Evolutionary conservation across 345 rosid genomes (phyloP).

Genomic region (Balakata baccata): DNA sequence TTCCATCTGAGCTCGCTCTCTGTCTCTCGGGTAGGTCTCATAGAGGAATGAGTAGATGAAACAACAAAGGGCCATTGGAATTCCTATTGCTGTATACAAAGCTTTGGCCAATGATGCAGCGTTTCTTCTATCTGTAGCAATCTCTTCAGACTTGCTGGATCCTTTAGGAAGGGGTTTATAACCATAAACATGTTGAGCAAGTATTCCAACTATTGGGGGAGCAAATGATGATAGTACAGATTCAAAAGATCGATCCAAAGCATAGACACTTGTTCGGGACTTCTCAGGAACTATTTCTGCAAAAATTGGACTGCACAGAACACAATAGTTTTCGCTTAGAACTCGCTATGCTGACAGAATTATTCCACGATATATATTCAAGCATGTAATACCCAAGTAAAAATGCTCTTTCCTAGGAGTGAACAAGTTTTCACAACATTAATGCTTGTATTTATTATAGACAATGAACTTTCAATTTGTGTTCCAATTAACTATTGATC

Average conservation of each 20-base stretch:
- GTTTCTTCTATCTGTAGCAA: conserved; percentile 63
- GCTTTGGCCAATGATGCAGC: conserved; percentile 79
- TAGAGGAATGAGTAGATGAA: conserved; percentile 74
- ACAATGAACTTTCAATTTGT: no score
- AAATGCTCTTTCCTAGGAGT: no score
- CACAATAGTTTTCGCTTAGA: neutral
- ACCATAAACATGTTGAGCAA: conserved; percentile 79
- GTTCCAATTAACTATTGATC: no score
- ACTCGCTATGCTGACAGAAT: neutral
- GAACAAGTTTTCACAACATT: no score
- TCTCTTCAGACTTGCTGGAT: conserved; percentile 41
- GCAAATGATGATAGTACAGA: conserved; percentile 79
- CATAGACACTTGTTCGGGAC: conserved; percentile 75
- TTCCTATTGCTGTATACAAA: conserved; percentile 66
- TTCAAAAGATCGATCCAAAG: conserved; percentile 76
- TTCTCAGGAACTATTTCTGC: conserved; percentile 90
- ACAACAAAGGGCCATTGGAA: conserved; percentile 77
- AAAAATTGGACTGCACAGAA: conserved; percentile 68
- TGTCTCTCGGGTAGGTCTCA: conserved; percentile 69
- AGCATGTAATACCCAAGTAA: no score
- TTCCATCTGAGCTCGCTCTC: conserved; percentile 73
- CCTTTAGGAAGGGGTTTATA: conserved; percentile 59
- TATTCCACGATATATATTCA: no score
- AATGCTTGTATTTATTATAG: no score
- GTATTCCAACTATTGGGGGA: conserved; percentile 76